phyloP scores from a whole-genome alignment of 352 stramenopile genomes.

The Achlya hypogyna region DNA sequence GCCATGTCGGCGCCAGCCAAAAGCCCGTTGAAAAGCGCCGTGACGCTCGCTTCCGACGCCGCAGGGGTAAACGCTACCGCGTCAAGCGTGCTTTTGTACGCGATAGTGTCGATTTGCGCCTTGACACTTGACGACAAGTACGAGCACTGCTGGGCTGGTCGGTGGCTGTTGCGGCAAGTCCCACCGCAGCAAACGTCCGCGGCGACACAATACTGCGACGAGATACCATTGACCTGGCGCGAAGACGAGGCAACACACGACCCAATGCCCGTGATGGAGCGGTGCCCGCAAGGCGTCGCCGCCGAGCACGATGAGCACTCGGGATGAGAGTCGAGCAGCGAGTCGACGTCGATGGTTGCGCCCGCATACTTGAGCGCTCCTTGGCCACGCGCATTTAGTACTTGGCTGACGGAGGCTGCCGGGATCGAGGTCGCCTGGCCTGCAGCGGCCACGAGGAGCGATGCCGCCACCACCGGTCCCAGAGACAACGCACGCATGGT shows the following conservation, averaged over 20 bases:
- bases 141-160: constrained; percentile 1
- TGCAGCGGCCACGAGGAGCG: no score
- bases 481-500: no score
- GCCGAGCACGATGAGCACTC: constrained; percentile 2
- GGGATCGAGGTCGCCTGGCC: neutral
- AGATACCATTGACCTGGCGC: neutral
- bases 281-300: neutral
- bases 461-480: no score
- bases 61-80: neutral
- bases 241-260: constrained; percentile 1
- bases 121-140: constrained; percentile 8
- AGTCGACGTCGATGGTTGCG: constrained; percentile 7
- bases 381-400: constrained; percentile 13
- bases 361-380: constrained; percentile 7
- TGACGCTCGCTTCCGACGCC: neutral
- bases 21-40: neutral
- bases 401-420: neutral
- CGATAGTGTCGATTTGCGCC: neutral
- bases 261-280: neutral
- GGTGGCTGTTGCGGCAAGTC: constrained; percentile 11
- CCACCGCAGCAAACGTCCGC: constrained; percentile 18
- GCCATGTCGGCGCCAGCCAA: neutral
- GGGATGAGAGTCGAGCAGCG: neutral
- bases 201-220: neutral
- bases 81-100: neutral